Evolutionary conservation across 441 rosid species (phyloP).

Genomic region (Croton laevigatus): DNA sequence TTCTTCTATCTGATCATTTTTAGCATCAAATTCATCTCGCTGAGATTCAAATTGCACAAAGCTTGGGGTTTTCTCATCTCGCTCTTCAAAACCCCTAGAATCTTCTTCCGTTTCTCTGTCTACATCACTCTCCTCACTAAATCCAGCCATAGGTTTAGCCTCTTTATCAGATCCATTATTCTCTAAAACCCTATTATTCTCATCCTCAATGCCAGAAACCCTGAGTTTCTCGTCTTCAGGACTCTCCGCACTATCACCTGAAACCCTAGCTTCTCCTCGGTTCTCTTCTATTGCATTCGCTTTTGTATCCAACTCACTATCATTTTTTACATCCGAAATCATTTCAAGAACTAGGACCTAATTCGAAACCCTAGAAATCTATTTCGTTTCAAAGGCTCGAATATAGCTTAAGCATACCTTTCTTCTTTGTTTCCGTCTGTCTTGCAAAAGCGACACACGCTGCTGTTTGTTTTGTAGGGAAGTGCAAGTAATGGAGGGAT

Average conservation of each 20-base stretch:
- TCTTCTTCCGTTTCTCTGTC: slow-evolving; percentile 21
- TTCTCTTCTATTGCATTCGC: slow-evolving; percentile 26
- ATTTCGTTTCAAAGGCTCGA: slow-evolving; percentile 6
- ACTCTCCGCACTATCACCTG: slow-evolving; percentile 22
- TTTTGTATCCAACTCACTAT: slow-evolving; percentile 25
- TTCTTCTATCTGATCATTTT: slow-evolving; percentile 1
- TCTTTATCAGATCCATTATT: slow-evolving; percentile 33
- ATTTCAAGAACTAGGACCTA: slow-evolving; percentile 13
- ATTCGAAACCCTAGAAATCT: slow-evolving; percentile 29
- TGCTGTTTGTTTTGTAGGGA: not conserved
- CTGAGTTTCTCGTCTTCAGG: slow-evolving; percentile 25
- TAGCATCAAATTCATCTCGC: slow-evolving; percentile 5
- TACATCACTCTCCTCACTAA: slow-evolving; percentile 20
- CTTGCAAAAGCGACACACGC: not conserved
- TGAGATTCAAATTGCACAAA: slow-evolving; percentile 25
- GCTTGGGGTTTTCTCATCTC: slow-evolving; percentile 15
- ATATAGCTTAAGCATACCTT: slow-evolving; percentile 27
- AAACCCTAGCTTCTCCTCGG: slow-evolving; percentile 25
- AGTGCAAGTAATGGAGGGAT: not conserved
- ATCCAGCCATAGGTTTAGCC: slow-evolving; percentile 18
- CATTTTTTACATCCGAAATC: slow-evolving; percentile 33
- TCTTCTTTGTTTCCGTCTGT: not conserved
- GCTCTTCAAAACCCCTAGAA: slow-evolving; percentile 31
- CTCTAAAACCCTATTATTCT: slow-evolving; percentile 23
- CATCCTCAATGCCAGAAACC: slow-evolving; percentile 32